Evolutionary conservation across 1,284 basidiomycete genomes (phyloP), one percentile per base, ranked within the genome.

Genomic region (Pascua sp.): DNA sequence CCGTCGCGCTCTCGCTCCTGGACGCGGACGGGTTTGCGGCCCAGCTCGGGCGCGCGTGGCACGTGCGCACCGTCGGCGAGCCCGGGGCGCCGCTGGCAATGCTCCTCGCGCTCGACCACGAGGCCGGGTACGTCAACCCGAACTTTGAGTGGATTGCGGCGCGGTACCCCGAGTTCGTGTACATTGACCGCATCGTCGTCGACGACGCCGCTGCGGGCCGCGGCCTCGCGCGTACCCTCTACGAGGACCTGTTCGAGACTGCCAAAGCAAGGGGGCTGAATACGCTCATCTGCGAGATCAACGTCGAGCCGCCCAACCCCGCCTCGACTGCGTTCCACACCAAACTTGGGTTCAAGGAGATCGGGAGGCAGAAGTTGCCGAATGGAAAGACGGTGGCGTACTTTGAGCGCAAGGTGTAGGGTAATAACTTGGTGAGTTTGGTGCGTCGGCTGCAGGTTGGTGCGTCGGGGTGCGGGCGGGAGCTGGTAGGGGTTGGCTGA

Each of bases 341-440:
- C 11, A 44, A 44, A 16, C 51, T 59, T 32, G 57, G 57, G 3
- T 59, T 59, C 50, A 40, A 37, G 32, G 50, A 55, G 47, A 49
- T 59, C 11, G 57, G 57, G 10, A n/a, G 47, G 16, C 43, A 37
- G 32, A 17, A 15, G 43, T 39, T 58, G 13, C 46, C 40, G 1
- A 55, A 55, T 32, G 57, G 57, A 37, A 59, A 59, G 53, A 53
- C 50, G 32, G 57, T 59, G 4, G 53, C 49, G 38, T 59, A 59
- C 47, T 59, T 59, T 47, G 57, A 59, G 50, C 17, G 36, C 36
- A 40, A 32, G n/a, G 16, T 54, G 46, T 46, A 32, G 24, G 24
- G 24, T n/a, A n/a, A n/a, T n/a, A n/a, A n/a, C 24, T 3, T 32
- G 24, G 24, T 32, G 24, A n/a, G n/a, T n/a, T 32, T 32, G 24